A percentile compares a stretch with the other conserved stretches of the same genome.
Conservation (phyloP, 2,329 filamentous ascomycete species). For the Pyrenophora teres region DNA sequence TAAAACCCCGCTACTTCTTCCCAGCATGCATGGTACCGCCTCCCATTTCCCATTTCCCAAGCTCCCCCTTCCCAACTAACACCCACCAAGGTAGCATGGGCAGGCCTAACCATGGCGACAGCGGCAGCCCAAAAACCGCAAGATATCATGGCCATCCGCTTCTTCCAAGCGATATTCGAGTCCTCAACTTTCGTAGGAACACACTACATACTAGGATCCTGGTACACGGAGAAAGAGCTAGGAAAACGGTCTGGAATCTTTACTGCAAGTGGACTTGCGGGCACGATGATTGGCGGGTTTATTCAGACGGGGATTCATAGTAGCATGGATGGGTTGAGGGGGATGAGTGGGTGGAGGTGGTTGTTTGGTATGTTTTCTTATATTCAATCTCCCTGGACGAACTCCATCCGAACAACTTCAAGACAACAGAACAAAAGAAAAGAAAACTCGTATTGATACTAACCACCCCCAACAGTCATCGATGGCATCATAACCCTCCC, state of each 20-base stretch:
- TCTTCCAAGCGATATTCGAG: conserved; percentile 60
- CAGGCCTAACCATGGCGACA: conserved; percentile 65
- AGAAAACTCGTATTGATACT: no score
- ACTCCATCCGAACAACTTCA: no score
- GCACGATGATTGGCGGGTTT: conserved; percentile 66
- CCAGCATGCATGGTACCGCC: conserved; percentile 40
- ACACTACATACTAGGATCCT: conserved; percentile 65
- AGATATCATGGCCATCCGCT: conserved; percentile 64
- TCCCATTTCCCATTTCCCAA: no score
- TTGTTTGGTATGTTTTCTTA: conserved; percentile 21
- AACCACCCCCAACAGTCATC: conserved; percentile 34
- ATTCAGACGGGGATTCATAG: conserved; percentile 60
- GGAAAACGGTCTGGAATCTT: conserved; percentile 67
- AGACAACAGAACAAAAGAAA: no score
- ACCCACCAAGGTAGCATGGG: conserved; percentile 58
- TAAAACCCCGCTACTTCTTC: conserved; percentile 67
- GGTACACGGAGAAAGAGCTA: conserved; percentile 66
- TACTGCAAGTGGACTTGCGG: conserved; percentile 63
- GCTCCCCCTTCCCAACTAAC: neutral
- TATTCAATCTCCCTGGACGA: no score
- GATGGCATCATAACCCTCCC: conserved; percentile 63
- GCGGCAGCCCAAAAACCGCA: conserved; percentile 57
- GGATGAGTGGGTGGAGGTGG: conserved; percentile 61
- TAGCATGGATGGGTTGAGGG: conserved; percentile 53
- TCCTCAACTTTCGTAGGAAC: conserved; percentile 61